A percentile compares a stretch with the other conserved stretches of the same genome.
These are phyloP conservation scores for Russula olivacea DNA, from an alignment of 768 basidiomycete genomes.

Conservation along the genomic window DNA sequence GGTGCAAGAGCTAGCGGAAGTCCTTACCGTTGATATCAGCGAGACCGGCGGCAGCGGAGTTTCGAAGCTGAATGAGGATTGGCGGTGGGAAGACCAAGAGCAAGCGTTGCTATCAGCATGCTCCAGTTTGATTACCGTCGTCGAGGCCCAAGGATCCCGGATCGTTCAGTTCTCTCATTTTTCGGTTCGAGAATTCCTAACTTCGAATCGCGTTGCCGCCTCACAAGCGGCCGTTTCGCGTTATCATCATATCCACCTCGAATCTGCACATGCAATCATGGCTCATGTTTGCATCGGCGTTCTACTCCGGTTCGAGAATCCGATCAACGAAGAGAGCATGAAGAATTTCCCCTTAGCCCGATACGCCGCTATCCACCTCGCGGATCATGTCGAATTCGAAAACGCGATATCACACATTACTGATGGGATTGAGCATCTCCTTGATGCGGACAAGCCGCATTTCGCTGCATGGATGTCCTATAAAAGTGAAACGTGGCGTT, in stretches of 20 bases:
- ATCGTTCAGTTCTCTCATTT: neutral
- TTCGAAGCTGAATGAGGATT: neutral
- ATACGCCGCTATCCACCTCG: neutral
- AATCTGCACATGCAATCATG: neutral
- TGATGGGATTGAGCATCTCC: neutral
- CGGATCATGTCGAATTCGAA: neutral
- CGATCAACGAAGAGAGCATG: neutral
- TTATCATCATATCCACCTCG: neutral
- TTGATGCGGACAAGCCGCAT: neutral
- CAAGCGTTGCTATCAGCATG: neutral
- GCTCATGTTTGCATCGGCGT: neutral
- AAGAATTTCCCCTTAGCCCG: neutral
- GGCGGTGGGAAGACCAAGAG: constrained; percentile 1
- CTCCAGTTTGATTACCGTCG: neutral
- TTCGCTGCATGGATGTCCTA: neutral
- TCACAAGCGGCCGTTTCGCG: neutral
- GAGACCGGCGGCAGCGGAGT: neutral
- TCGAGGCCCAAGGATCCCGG: neutral
- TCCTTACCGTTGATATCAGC: neutral
- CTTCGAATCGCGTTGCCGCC: neutral
- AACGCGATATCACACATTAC: neutral
- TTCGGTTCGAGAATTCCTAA: neutral
- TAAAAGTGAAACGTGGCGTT: neutral
- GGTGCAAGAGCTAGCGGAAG: neutral
- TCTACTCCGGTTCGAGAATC: neutral